Conservation (phyloP, 768 basidiomycete species). For the Strobilomyces confusus region DNA sequence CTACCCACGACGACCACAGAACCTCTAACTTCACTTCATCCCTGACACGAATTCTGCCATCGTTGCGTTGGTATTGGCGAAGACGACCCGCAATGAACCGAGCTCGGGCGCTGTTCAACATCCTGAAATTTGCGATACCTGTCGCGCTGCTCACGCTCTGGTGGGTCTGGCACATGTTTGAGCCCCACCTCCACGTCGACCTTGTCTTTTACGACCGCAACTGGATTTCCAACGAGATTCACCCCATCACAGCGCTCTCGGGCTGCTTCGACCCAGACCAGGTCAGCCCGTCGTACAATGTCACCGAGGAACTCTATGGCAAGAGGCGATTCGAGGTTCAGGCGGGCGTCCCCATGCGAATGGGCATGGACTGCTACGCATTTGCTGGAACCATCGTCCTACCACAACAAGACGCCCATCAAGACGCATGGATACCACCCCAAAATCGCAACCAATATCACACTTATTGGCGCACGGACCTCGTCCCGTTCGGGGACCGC, state of each 20-base stretch:
- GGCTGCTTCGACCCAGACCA: constrained; percentile 69
- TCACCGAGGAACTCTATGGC: constrained; percentile 59
- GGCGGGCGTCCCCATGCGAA: constrained; percentile 70
- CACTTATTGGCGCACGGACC: constrained; percentile 92
- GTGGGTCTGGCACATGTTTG: constrained; percentile 53
- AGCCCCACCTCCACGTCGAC: constrained; percentile 73
- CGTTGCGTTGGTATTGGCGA: constrained; percentile 10
- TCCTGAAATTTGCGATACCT: constrained; percentile 46
- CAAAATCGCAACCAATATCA: constrained; percentile 68
- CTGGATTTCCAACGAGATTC: constrained; percentile 73
- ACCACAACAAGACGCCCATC: constrained; percentile 39
- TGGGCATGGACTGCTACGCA: constrained; percentile 89
- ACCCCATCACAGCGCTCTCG: constrained; percentile 56
- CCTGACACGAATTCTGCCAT: neutral
- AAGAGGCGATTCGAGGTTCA: constrained; percentile 69
- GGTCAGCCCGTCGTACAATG: constrained; percentile 64
- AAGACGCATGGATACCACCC: constrained; percentile 34
- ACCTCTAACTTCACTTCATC: neutral
- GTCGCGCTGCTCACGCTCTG: constrained; percentile 20
- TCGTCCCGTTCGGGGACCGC: constrained; percentile 72
- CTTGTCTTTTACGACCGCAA: constrained; percentile 69
- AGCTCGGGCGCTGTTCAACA: constrained; percentile 33
- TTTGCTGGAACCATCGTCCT: constrained; percentile 75
- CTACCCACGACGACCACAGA: constrained; percentile 11
- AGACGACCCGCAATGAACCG: constrained; percentile 10